Base-by-base conservation (phyloP, 1,284 basidiomycete genomes). In the Ceratobasidium theobromae region DNA sequence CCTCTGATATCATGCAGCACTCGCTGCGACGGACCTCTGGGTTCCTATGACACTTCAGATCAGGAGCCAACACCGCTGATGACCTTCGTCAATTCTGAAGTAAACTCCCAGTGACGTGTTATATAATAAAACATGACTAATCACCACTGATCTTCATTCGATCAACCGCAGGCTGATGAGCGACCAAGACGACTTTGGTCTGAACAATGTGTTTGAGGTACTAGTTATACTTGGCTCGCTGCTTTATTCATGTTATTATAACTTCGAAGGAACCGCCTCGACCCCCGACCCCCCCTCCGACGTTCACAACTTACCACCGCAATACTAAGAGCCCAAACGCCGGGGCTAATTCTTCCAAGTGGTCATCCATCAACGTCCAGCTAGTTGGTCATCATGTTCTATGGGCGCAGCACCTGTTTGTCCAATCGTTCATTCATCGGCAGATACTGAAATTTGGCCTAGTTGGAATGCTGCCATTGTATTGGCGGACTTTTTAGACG, bases 381-480 rank as follows among this genome's bases (percentile, higher is more conserved):
- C 82, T 97, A 6, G 92, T 97, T 0, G 94, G 95, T 2, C 84
- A 81, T 1, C 93, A 97, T 74, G 91, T 94, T 1, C 79, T 97
- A 4, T 98, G 95, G 95, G 94, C 88, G 1, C 92, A 97, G 75
- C 81, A 95, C 72, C 76, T 96, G 87, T 95, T 75, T 75, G 87
- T 78, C 8, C 3, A 25, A 28, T 8, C 48, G 12, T 28, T 16
- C 1, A 43, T 14, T 18, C 46, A 41, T n/a, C 8, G n/a, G n/a
- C 32, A 12, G 4, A 35, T 18, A 38, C 35, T 35, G 18, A 60
- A 6, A 49, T 30, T 33, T 38, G 28, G 51, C 51, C 11, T 65
- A 93, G 92, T 67, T 95, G 93, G 91, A 95, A 95, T 72, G 91
- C 93, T 1, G 86, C 91, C 0, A 80, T 86, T 14, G 82, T 86